phyloP scores from a whole-genome alignment of 1,139 yeast genomes.

The Saccharomyces pastorianus region DNA sequence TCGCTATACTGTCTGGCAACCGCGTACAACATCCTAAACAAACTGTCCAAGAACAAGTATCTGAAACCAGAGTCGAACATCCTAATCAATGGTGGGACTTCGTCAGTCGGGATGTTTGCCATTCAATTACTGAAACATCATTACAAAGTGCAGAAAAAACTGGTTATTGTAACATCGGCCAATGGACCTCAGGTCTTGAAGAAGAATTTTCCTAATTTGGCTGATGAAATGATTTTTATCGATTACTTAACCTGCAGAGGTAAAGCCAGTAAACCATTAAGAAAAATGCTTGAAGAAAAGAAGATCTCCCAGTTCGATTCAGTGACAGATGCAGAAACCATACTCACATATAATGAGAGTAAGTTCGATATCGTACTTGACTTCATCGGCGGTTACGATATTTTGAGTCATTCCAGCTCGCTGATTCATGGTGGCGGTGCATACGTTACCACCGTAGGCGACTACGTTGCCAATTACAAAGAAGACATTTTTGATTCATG shows the following conservation, averaged over 20 bases:
- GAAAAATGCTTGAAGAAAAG: conserved; percentile 24
- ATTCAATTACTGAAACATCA: conserved; percentile 48
- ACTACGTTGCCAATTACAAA: conserved; percentile 34
- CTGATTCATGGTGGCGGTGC: conserved; percentile 38
- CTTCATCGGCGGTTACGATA: conserved; percentile 41
- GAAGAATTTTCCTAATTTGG: conserved; percentile 22
- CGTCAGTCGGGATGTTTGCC: conserved; percentile 59
- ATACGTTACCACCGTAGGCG: conserved; percentile 54
- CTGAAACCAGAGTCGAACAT: conserved; percentile 34
- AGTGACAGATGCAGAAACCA: conserved; percentile 21
- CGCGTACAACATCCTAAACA: conserved; percentile 41
- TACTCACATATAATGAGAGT: conserved; percentile 27
- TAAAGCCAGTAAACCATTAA: conserved; percentile 25
- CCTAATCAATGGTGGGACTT: conserved; percentile 66
- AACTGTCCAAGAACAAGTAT: conserved; percentile 22
- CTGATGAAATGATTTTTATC: conserved; percentile 26
- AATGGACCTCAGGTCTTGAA: conserved; percentile 30
- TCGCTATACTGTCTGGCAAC: conserved; percentile 47
- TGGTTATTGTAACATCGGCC: conserved; percentile 39
- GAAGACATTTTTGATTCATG: conserved; percentile 33
- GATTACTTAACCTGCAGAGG: conserved; percentile 27
- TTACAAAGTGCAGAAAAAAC: conserved; percentile 37
- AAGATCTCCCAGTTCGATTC: conserved; percentile 27
- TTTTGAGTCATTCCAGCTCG: conserved; percentile 28
- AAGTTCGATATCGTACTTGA: conserved; percentile 41